Base-by-base conservation (phyloP, 768 basidiomycete species). In the Inosperma sp. region DNA sequence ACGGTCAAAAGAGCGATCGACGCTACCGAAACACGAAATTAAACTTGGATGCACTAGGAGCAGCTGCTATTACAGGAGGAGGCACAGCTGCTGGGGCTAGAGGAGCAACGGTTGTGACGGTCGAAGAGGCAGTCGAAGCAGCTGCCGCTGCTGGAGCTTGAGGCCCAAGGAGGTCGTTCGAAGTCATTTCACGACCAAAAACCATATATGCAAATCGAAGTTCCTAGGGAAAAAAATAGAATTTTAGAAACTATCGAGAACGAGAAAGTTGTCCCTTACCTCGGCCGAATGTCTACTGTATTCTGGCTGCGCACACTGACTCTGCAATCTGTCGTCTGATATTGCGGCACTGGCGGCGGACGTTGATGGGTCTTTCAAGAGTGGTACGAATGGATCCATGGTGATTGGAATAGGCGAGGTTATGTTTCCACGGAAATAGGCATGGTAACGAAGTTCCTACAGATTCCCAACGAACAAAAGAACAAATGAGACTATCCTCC, bases 281-380 rank as follows among this genome's bases (percentile, higher is more conserved):
- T 81, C 79, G 55, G 77, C 71, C 42, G 75, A 74, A 52, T 79
- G 78, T 45, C 69, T 67, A 5, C 67, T 62, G 48, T 66, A 78
- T 41, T 59, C 63, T 12, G 66, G 63, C 23, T 69, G 62, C 3
- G 72, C 60, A 30, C 59, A 67, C 50, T 78, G 69, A 51, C 59
- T 64, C 58, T 73, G 62, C 31, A 73, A 27, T 0, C 59, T 64
- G 1, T 76, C 76, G 6, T 54, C 63, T 26, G 5, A 48, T 5
- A 35, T 26, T 16, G 30, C n/a, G 21, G 27, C 4, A 7, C 35
- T 4, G 49, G 16, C 19, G 48, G 41, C 4, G 49, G 22, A 19
- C 2, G 48, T 17, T 19, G 53, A 19, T 1, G 36, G 5, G 10
- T 53, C 49, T 8, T 49, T 47, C 5, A 43, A 21, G 7, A 42